Evolutionary conservation across 2,329 filamentous ascomycete species (phyloP).

Genomic region (Aspergillus quadrilineatus): DNA sequence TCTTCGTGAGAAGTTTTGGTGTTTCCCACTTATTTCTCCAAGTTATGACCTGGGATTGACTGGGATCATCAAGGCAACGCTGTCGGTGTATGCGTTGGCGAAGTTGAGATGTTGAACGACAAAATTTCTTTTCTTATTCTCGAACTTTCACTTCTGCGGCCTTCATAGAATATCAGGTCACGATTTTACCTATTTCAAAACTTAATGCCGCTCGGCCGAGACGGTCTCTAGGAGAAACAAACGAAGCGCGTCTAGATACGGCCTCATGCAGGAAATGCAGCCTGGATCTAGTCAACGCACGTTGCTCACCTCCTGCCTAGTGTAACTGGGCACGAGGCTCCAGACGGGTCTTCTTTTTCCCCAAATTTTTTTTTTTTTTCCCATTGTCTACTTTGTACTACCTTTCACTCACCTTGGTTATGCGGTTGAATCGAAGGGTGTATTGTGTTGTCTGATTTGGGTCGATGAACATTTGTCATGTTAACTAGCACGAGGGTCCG

Average conservation of each 20-base stretch:
- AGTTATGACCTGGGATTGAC: neutral
- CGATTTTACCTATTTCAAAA: slow-evolving; percentile 10
- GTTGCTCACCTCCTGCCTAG: slow-evolving; percentile 15
- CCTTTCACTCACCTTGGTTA: slow-evolving; percentile 12
- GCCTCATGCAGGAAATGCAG: slow-evolving; percentile 39
- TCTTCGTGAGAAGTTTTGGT: neutral
- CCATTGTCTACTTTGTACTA: neutral
- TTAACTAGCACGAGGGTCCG: slow-evolving; percentile 23
- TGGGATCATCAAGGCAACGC: neutral
- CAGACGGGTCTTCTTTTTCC: slow-evolving; percentile 4
- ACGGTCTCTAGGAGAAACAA: slow-evolving; percentile 5
- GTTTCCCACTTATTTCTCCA: neutral
- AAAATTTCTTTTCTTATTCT: slow-evolving; percentile 10
- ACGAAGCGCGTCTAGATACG: slow-evolving; percentile 21
- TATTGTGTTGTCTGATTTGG: slow-evolving; percentile 21
- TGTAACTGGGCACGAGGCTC: slow-evolving; percentile 10
- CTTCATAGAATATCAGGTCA: slow-evolving; percentile 12
- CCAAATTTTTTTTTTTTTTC: neutral
- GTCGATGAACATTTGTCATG: slow-evolving; percentile 24
- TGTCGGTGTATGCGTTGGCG: neutral
- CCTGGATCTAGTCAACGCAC: slow-evolving; percentile 23
- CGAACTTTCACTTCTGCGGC: neutral
- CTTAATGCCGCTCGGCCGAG: slow-evolving; percentile 20
- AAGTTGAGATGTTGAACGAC: slow-evolving; percentile 9
- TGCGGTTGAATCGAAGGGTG: slow-evolving; percentile 12